These are phyloP conservation scores for Lachnellula arida DNA, from an alignment of 2,329 filamentous ascomycete species.

Conservation along the genomic window DNA sequence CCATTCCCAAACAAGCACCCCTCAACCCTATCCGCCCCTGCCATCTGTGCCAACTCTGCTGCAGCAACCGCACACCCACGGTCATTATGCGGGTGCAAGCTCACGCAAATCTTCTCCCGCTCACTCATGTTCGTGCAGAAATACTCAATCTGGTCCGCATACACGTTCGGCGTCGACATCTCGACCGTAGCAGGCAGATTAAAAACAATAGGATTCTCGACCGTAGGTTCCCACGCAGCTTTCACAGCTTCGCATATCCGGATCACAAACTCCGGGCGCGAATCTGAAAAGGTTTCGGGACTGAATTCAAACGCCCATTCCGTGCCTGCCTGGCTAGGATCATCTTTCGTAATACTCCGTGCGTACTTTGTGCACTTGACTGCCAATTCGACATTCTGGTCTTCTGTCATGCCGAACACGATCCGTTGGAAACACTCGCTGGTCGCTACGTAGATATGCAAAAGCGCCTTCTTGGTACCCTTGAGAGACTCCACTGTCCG, in stretches of 20 bases:
- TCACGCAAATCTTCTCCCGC: conserved; percentile 79
- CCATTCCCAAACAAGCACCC: conserved; percentile 93
- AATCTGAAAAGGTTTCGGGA: conserved; percentile 88
- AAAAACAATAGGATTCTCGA: conserved; percentile 83
- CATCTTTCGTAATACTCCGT: conserved; percentile 81
- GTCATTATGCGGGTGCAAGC: conserved; percentile 92
- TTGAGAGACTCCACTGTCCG: conserved; percentile 83
- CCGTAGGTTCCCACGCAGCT: conserved; percentile 80
- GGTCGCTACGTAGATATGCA: conserved; percentile 94
- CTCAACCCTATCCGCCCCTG: conserved; percentile 89
- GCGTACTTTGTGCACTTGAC: conserved; percentile 84
- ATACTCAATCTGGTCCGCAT: conserved; percentile 93
- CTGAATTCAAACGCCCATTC: conserved; percentile 80
- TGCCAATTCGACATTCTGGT: conserved; percentile 63
- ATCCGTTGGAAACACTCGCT: conserved; percentile 92
- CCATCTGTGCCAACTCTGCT: conserved; percentile 92
- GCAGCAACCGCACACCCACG: conserved; percentile 85
- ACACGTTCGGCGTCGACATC: conserved; percentile 90
- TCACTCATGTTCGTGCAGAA: conserved; percentile 68
- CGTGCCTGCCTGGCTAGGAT: conserved; percentile 52
- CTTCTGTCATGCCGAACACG: conserved; percentile 82
- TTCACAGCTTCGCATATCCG: conserved; percentile 90
- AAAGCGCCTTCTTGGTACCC: conserved; percentile 87
- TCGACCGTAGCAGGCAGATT: conserved; percentile 96
- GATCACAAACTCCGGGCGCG: conserved; percentile 75